Percentiles rank a stretch among this genome's conserved stretches.
phyloP scores from a whole-genome alignment of 129 eudicot genomes.

The Chrysanthemum lavandulifolium region DNA sequence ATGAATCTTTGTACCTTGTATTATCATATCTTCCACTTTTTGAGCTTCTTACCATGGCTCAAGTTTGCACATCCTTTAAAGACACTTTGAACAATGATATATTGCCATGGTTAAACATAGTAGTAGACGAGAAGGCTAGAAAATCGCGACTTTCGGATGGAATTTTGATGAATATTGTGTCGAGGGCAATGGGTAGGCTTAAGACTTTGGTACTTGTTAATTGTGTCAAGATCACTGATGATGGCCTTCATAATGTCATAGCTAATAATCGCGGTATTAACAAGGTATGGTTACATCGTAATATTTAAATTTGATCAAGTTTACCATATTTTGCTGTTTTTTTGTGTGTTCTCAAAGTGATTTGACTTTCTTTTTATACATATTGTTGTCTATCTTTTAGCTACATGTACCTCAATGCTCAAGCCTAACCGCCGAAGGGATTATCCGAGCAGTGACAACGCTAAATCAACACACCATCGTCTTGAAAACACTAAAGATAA shows the following conservation, averaged over 20 bases:
- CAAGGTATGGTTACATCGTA: constrained; percentile 44
- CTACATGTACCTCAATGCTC: constrained; percentile 70
- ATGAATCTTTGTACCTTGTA: constrained; percentile 65
- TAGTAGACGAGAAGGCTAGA: constrained; percentile 47
- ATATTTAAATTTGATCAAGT: neutral
- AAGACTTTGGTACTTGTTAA: constrained; percentile 51
- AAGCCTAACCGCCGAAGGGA: constrained; percentile 58
- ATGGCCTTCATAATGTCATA: constrained; percentile 50
- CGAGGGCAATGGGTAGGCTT: constrained; percentile 58
- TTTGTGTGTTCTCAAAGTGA: neutral
- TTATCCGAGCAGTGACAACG: constrained; percentile 48
- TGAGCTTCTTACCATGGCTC: constrained; percentile 63
- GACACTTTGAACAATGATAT: constrained; percentile 58
- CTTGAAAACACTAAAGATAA: constrained; percentile 44
- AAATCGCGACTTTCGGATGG: constrained; percentile 38
- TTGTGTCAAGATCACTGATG: constrained; percentile 61
- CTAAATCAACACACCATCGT: constrained; percentile 32
- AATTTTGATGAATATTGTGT: constrained; percentile 42
- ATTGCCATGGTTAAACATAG: constrained; percentile 63
- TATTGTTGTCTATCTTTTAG: constrained; percentile 24
- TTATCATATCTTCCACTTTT: constrained; percentile 67
- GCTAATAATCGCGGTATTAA: constrained; percentile 47
- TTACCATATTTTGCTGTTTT: neutral
- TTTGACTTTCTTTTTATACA: neutral
- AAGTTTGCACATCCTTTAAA: constrained; percentile 64